Conservation (phyloP, 352 stramenopile genomes). For the Achlya hypogyna region DNA sequence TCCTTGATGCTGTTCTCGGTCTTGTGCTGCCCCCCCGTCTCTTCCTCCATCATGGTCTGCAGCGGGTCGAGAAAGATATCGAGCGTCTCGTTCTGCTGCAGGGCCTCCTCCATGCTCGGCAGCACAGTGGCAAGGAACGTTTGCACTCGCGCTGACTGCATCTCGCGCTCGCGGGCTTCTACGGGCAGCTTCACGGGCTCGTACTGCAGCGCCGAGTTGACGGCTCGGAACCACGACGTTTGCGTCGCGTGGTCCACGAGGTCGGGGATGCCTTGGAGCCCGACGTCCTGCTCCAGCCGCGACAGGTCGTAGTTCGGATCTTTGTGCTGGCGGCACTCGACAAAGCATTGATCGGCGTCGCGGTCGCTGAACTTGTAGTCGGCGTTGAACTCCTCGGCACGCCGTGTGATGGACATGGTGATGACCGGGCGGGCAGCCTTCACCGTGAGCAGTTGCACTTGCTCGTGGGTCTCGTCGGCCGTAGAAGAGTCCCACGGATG, state of each 20-base stretch:
- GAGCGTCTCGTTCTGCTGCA: constrained; percentile 82
- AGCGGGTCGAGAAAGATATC: constrained; percentile 80
- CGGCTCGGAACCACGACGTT: constrained; percentile 74
- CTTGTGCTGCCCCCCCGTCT: constrained; percentile 52
- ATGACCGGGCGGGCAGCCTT: constrained; percentile 45
- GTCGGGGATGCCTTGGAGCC: constrained; percentile 58
- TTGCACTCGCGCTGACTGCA: constrained; percentile 64
- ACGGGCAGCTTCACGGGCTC: constrained; percentile 50
- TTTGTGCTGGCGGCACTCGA: constrained; percentile 80
- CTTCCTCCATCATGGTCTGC: constrained; percentile 55
- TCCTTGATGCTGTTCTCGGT: constrained; percentile 87
- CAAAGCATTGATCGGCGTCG: constrained; percentile 75
- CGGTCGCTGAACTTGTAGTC: constrained; percentile 82
- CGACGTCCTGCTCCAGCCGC: constrained; percentile 64
- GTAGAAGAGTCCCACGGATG: constrained; percentile 46
- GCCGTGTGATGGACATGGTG: constrained; percentile 67
- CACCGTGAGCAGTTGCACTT: constrained; percentile 54
- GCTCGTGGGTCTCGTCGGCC: constrained; percentile 45
- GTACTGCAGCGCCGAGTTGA: constrained; percentile 78
- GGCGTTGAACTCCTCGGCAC: constrained; percentile 71
- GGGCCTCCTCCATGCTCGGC: constrained; percentile 55
- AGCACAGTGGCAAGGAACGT: constrained; percentile 53
- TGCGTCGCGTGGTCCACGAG: constrained; percentile 60
- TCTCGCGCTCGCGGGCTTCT: constrained; percentile 31
- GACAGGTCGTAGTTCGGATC: constrained; percentile 77